Conservation (phyloP, 306 rosid genomes). For the Cucurbita pepo region DNA sequence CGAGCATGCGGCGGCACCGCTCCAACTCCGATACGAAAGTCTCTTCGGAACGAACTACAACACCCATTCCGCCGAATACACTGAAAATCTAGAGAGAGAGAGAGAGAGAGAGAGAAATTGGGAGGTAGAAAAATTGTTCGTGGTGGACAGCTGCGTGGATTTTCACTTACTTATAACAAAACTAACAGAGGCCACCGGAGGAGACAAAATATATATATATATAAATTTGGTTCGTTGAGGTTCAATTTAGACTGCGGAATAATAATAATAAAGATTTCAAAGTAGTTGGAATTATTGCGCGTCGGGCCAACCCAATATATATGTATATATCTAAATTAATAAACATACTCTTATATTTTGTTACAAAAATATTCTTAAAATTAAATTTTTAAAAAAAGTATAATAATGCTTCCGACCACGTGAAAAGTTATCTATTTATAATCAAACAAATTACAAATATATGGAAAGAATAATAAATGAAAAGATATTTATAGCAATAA, state of each 20-base stretch:
- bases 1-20: conserved; percentile 21
- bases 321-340: no score
- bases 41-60: conserved; percentile 24
- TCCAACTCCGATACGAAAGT: conserved; percentile 25
- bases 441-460: no score
- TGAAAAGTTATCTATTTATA: no score
- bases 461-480: no score
- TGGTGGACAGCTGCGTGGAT: not conserved
- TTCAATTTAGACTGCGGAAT: not conserved
- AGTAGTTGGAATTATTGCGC: not conserved
- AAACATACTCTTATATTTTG: no score
- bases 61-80: conserved; percentile 32
- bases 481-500: no score
- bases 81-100: not conserved
- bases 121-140: not conserved
- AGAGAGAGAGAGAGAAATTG: not conserved
- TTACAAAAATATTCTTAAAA: no score
- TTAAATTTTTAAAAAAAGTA: no score
- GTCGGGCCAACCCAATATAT: not conserved
- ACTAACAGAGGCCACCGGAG: not conserved
- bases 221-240: not conserved
- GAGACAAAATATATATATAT: not conserved
- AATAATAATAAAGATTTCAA: not conserved
- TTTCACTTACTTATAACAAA: not conserved
- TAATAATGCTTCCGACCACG: no score